These are phyloP conservation scores for Erodium maritimum DNA, from an alignment of 345 rosid genomes.

Conservation along the genomic window DNA sequence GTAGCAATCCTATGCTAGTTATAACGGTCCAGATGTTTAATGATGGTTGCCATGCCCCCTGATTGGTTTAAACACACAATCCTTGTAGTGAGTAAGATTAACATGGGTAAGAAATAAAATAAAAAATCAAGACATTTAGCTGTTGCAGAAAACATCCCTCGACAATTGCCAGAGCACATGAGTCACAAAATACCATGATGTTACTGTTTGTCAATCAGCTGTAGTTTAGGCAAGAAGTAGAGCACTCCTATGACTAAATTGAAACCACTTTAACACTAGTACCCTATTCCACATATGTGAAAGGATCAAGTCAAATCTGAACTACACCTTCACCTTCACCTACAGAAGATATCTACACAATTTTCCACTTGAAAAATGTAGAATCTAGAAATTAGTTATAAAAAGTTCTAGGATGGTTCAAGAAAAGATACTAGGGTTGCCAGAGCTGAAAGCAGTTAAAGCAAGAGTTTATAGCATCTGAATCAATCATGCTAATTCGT, in stretches of 20 bases:
- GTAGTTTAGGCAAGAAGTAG: too few species aligned
- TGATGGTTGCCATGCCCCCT: conserved; percentile 95
- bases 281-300: not conserved
- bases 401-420: too few species aligned
- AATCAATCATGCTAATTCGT: not conserved
- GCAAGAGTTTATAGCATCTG: not conserved
- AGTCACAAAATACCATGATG: not conserved
- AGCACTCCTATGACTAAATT: too few species aligned
- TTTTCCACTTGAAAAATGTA: not conserved
- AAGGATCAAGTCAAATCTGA: not conserved
- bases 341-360: not conserved
- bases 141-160: too few species aligned
- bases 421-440: too few species aligned
- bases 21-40: conserved; percentile 70
- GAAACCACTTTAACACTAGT: not conserved
- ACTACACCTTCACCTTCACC: not conserved
- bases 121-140: too few species aligned
- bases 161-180: not conserved
- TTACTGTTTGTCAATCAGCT: not conserved
- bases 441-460: not conserved
- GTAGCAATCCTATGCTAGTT: conserved; percentile 52
- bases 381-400: too few species aligned
- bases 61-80: conserved; percentile 8
- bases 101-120: too few species aligned
- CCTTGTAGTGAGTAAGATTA: not conserved